Conservation (phyloP, 305 asterid genomes). For the Fraxinus angustifolia region DNA sequence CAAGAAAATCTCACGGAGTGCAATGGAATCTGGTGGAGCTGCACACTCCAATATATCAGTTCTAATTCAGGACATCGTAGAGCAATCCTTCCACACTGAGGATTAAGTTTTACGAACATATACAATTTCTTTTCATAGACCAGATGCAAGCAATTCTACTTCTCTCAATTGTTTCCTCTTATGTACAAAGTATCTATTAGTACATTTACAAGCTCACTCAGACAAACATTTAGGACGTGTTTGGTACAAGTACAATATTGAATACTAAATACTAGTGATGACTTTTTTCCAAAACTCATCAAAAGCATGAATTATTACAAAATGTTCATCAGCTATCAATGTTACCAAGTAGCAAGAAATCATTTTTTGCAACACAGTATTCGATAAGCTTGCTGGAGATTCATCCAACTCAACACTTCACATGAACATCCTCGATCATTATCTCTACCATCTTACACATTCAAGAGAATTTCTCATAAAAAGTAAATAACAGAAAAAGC, state of each 20-base stretch:
- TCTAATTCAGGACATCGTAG: conserved; percentile 36
- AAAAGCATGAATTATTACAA: background rate
- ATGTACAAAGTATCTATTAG: background rate
- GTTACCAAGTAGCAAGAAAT: background rate
- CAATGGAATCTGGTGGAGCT: conserved; percentile 42
- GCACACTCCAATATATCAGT: conserved; percentile 28
- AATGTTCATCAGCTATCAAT: background rate
- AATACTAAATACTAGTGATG: background rate
- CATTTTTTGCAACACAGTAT: background rate
- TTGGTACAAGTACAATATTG: background rate
- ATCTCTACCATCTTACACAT: background rate
- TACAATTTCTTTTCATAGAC: background rate
- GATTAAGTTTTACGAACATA: background rate
- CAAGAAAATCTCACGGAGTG: conserved; percentile 30
- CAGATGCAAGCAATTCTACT: background rate
- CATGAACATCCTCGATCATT: background rate
- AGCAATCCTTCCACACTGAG: background rate
- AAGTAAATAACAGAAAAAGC: background rate
- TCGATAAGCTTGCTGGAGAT: background rate
- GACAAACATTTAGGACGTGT: background rate
- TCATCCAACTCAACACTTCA: background rate
- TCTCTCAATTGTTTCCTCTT: background rate
- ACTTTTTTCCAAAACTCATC: background rate
- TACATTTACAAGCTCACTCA: background rate
- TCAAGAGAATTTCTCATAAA: background rate